A percentile compares a stretch with the other conserved stretches of the same genome.
phyloP scores from a whole-genome alignment of 1,284 basidiomycete genomes.

The Leccinum pallidistipes region DNA sequence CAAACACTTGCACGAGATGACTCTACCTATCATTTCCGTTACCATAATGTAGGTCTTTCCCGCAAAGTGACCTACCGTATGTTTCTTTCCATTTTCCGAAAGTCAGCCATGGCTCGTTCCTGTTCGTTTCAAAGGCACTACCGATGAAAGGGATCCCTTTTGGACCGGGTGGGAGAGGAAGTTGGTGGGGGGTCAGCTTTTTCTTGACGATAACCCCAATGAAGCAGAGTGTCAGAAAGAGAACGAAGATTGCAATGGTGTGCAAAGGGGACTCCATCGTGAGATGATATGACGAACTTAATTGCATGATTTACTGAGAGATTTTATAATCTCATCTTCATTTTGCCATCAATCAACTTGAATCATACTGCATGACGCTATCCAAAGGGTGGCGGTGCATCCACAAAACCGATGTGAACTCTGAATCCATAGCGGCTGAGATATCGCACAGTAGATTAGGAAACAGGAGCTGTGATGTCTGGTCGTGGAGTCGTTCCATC shows the following conservation, averaged over 20 bases:
- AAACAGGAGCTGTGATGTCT: not conserved
- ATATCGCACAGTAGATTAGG: not conserved
- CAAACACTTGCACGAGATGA: constrained; percentile 21
- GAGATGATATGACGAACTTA: not conserved
- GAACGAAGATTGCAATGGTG: not conserved
- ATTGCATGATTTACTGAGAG: not conserved
- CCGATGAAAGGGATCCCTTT: constrained; percentile 30
- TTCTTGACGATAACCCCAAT: constrained; percentile 1
- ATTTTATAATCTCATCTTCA: constrained; percentile 10
- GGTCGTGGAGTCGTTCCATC: not conserved
- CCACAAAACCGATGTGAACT: not conserved
- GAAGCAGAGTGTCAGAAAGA: constrained; percentile 10
- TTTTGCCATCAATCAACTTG: not conserved
- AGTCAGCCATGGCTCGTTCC: constrained; percentile 31
- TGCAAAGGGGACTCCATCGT: constrained; percentile 11
- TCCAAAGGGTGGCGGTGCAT: not conserved
- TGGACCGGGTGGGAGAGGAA: constrained; percentile 35
- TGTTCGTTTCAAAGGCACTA: constrained; percentile 26
- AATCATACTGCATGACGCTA: not conserved
- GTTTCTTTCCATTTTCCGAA: constrained; percentile 26
- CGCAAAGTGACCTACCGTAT: constrained; percentile 23
- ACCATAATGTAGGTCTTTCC: not conserved
- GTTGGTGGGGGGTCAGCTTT: constrained; percentile 13
- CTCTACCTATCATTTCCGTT: constrained; percentile 16
- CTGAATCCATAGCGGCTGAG: not conserved